These are phyloP conservation scores for Trichoderma simmonsii DNA, from an alignment of 2,329 filamentous ascomycete species.

Conservation along the genomic window DNA sequence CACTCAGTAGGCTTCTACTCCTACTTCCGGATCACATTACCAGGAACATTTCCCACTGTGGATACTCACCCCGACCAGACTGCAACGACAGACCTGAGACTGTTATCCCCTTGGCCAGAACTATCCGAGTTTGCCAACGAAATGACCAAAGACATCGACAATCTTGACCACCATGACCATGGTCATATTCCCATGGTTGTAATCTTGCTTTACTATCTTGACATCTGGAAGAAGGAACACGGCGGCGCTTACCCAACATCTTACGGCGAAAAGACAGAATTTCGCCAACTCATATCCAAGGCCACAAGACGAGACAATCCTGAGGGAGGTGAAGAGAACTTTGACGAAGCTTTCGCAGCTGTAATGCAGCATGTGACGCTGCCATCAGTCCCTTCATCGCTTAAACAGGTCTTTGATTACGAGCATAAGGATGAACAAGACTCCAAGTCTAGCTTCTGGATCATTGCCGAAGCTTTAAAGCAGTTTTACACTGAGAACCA, in stretches of 20 bases:
- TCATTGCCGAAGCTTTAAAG: constrained; percentile 77
- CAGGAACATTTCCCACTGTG: constrained; percentile 82
- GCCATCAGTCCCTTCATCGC: constrained; percentile 63
- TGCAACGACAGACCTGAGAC: constrained; percentile 77
- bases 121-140: constrained; percentile 63
- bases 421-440: constrained; percentile 28
- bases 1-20: constrained; percentile 93
- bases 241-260: constrained; percentile 64
- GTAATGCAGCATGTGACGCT: constrained; percentile 82
- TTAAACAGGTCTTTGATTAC: constrained; percentile 77
- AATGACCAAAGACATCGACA: constrained; percentile 67
- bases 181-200: constrained; percentile 88
- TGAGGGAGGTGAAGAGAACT: constrained; percentile 94
- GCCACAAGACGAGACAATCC: constrained; percentile 68
- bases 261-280: constrained; percentile 84
- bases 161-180: constrained; percentile 74
- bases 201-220: constrained; percentile 77
- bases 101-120: constrained; percentile 84
- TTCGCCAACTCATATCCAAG: constrained; percentile 66
- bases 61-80: constrained; percentile 93
- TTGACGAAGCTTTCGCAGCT: constrained; percentile 83
- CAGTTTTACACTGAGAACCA: constrained; percentile 71
- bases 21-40: constrained; percentile 76
- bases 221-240: constrained; percentile 72
- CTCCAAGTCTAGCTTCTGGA: constrained; percentile 69